Percentiles rank a stretch among this genome's conserved stretches.
phyloP scores from a whole-genome alignment of 139 green algal species.

The Chlamydomonas sp. region DNA sequence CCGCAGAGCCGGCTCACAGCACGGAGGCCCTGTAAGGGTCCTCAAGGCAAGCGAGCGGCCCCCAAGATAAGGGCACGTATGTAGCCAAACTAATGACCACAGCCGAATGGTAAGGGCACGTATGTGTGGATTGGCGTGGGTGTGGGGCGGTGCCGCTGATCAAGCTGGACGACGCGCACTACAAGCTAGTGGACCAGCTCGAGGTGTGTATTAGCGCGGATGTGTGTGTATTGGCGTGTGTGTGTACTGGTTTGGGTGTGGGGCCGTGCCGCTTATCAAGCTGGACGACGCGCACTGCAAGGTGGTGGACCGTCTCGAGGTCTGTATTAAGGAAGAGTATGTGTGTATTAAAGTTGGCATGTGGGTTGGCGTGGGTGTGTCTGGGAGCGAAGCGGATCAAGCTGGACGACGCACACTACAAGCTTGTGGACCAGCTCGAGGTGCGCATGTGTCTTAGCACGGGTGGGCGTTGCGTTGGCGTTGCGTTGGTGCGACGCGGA shows the following conservation, averaged over 20 bases:
- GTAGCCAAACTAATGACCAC: background rate
- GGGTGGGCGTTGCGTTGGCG: background rate
- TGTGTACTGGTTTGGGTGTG: background rate
- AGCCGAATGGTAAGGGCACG: background rate
- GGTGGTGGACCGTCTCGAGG: constrained; percentile 84
- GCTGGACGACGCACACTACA: constrained; percentile 84
- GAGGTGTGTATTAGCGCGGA: background rate
- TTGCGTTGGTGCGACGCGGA: background rate
- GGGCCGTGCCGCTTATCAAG: constrained; percentile 76
- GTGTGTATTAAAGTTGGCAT: background rate
- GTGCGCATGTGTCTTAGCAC: background rate
- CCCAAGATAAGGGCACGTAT: no score
- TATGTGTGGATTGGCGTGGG: background rate
- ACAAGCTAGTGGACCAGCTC: constrained; percentile 90
- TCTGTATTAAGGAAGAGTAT: background rate
- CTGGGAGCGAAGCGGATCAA: constrained; percentile 73
- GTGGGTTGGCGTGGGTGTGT: background rate
- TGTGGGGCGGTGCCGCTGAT: constrained; percentile 64
- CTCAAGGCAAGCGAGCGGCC: no score
- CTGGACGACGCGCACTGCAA: constrained; percentile 86
- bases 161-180: constrained; percentile 85
- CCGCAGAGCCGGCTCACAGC: no score
- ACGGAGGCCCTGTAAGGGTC: no score
- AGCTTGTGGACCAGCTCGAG: constrained; percentile 86
- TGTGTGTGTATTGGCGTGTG: background rate